Percentiles rank a stretch among this genome's conserved stretches.
These are phyloP conservation scores for Mycena indigotica DNA, from an alignment of 768 basidiomycete species.

Conservation along the genomic window DNA sequence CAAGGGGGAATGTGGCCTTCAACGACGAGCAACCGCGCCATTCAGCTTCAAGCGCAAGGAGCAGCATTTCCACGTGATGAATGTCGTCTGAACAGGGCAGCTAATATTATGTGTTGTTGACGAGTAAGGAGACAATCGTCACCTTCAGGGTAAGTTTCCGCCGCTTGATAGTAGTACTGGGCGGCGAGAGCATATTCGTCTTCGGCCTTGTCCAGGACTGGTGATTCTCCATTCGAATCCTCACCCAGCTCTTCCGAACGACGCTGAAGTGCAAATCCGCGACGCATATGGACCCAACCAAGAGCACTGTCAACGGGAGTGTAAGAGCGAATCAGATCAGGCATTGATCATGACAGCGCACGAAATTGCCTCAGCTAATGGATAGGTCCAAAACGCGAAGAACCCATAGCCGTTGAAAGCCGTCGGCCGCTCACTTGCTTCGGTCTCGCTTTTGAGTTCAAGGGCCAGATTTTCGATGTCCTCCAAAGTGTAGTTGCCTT, in stretches of 20 bases:
- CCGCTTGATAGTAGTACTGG: slow-evolving; percentile 12
- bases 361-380: slow-evolving; percentile 39
- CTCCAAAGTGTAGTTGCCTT: slow-evolving; percentile 26
- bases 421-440: slow-evolving; percentile 26
- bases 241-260: not conserved
- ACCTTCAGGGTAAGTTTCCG: slow-evolving; percentile 11
- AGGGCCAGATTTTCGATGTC: slow-evolving; percentile 35
- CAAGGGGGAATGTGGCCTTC: slow-evolving; percentile 9
- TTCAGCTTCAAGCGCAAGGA: slow-evolving; percentile 35
- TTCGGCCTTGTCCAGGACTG: not conserved
- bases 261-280: not conserved
- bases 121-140: too few relatives aligned
- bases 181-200: slow-evolving; percentile 1
- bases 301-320: too few relatives aligned
- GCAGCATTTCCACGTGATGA: slow-evolving; percentile 21
- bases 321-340: too few relatives aligned
- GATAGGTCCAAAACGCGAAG: slow-evolving; percentile 40
- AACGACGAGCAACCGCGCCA: slow-evolving; percentile 24
- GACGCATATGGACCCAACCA: slow-evolving; percentile 15
- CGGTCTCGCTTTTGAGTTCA: slow-evolving; percentile 34
- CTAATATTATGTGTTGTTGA: too few relatives aligned
- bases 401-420: slow-evolving; percentile 31
- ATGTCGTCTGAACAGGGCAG: slow-evolving; percentile 16
- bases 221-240: not conserved
- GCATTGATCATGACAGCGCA: too few relatives aligned